Percentiles rank a stretch among this genome's conserved stretches.
These are phyloP conservation scores for Sclerotiophoma versabilis DNA, from an alignment of 2,329 filamentous ascomycete genomes.

Conservation along the genomic window DNA sequence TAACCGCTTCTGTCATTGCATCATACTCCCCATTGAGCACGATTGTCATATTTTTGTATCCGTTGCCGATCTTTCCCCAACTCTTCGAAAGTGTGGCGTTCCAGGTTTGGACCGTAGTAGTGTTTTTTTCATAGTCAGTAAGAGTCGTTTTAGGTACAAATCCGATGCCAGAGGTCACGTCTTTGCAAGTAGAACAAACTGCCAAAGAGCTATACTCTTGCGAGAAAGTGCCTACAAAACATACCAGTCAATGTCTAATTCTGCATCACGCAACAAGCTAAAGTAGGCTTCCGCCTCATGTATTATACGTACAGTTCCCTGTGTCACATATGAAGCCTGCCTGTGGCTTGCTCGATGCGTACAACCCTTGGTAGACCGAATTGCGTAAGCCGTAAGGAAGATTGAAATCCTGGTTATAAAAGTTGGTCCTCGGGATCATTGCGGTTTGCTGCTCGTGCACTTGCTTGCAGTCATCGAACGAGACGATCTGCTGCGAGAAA, in stretches of 20 bases:
- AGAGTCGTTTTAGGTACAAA: no score
- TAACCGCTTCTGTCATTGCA: not conserved
- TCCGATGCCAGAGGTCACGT: conserved; percentile 13
- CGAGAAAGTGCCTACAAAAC: conserved; percentile 15
- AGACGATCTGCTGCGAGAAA: conserved; percentile 17
- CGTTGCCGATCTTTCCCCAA: not conserved
- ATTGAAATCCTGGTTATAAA: not conserved
- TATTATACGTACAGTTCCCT: conserved; percentile 12
- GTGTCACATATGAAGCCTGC: conserved; percentile 6
- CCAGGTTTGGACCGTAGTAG: not conserved
- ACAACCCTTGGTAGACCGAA: conserved; percentile 10
- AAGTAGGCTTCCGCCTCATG: not conserved
- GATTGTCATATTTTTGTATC: not conserved
- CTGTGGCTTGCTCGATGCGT: conserved; percentile 11
- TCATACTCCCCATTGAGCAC: not conserved
- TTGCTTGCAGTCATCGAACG: conserved; percentile 4
- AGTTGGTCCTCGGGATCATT: conserved; percentile 7
- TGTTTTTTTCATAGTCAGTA: no score
- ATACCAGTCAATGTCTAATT: not conserved
- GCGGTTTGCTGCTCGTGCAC: not conserved
- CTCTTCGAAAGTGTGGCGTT: not conserved
- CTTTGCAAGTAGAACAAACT: conserved; percentile 16
- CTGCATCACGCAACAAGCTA: not conserved
- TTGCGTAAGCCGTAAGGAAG: conserved; percentile 7
- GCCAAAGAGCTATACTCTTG: conserved; percentile 14